Evolutionary conservation across 2,329 filamentous ascomycete species (phyloP).

Genomic region (Colletotrichum sansevieriae): DNA sequence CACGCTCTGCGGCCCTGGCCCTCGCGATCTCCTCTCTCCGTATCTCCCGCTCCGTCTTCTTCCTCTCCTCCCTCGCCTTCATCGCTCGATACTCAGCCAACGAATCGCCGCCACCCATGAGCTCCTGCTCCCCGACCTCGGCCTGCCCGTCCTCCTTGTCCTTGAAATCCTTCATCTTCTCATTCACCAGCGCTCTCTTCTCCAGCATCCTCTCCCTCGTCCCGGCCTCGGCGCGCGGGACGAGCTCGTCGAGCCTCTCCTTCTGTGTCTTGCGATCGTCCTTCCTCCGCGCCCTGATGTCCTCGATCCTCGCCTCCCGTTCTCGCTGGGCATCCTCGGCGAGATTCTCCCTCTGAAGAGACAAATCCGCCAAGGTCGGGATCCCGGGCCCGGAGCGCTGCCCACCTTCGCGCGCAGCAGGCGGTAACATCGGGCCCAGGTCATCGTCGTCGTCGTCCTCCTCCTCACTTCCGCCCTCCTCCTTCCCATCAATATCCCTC

Average conservation of each 20-base stretch:
- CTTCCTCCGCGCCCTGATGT: constrained; percentile 72
- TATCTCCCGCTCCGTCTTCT: constrained; percentile 88
- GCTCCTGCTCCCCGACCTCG: constrained; percentile 78
- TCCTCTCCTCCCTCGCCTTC: constrained; percentile 74
- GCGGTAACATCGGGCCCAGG: constrained; percentile 63
- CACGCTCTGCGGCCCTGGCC: constrained; percentile 82
- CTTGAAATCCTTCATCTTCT: constrained; percentile 79
- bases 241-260: constrained; percentile 82
- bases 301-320: constrained; percentile 57
- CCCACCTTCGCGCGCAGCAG: constrained; percentile 46
- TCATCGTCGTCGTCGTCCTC: constrained; percentile 71
- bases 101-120: constrained; percentile 80
- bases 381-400: constrained; percentile 68
- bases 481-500: constrained; percentile 39
- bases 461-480: constrained; percentile 49
- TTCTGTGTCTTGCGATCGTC: constrained; percentile 76
- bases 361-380: constrained; percentile 80
- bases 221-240: constrained; percentile 85
- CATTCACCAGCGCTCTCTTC: constrained; percentile 81
- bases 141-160: constrained; percentile 58
- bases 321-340: constrained; percentile 65
- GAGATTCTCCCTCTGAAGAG: constrained; percentile 65
- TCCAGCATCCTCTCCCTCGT: constrained; percentile 87
- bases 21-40: constrained; percentile 83
- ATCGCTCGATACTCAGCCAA: constrained; percentile 77